A percentile compares a stretch with the other conserved stretches of the same genome.
Evolutionary conservation across 805 yeast genomes (phyloP).

Genomic region (Metschnikowia rubicola): DNA sequence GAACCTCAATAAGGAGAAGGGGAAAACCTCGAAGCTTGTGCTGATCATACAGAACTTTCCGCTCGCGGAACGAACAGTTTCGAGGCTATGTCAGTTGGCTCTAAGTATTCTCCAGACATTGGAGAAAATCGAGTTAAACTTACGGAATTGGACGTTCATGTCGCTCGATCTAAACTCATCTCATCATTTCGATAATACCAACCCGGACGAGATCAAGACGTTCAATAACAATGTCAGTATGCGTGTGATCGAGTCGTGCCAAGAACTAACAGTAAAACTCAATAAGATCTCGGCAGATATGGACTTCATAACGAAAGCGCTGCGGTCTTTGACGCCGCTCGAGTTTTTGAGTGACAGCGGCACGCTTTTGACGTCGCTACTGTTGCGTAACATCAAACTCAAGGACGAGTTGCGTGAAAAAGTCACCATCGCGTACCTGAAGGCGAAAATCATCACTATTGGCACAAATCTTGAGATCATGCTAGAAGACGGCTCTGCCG

Average conservation of each 20-base stretch:
- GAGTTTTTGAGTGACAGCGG: slow-evolving; percentile 55
- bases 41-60: slow-evolving; percentile 43
- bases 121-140: slow-evolving; percentile 45
- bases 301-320: slow-evolving; percentile 44
- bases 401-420: slow-evolving; percentile 50
- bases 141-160: slow-evolving; percentile 54
- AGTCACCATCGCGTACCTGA: slow-evolving; percentile 57
- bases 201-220: slow-evolving; percentile 20
- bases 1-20: slow-evolving; percentile 40
- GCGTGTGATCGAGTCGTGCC: slow-evolving; percentile 50
- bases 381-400: slow-evolving; percentile 45
- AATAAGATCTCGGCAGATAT: slow-evolving; percentile 43
- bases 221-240: slow-evolving; percentile 55
- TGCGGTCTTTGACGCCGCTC: slow-evolving; percentile 37
- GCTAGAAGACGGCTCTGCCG: slow-evolving; percentile 36
- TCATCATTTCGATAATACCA: slow-evolving; percentile 29
- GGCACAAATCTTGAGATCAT: slow-evolving; percentile 58
- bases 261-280: slow-evolving; percentile 42
- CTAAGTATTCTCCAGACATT: slow-evolving; percentile 47
- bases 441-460: slow-evolving; percentile 60
- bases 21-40: slow-evolving; percentile 38
- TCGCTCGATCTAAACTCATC: slow-evolving; percentile 49
- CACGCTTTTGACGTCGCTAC: slow-evolving; percentile 44
- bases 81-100: slow-evolving; percentile 46
- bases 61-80: slow-evolving; percentile 40